phyloP scores from a whole-genome alignment of 305 asterid species.

The Fraxinus platypoda region DNA sequence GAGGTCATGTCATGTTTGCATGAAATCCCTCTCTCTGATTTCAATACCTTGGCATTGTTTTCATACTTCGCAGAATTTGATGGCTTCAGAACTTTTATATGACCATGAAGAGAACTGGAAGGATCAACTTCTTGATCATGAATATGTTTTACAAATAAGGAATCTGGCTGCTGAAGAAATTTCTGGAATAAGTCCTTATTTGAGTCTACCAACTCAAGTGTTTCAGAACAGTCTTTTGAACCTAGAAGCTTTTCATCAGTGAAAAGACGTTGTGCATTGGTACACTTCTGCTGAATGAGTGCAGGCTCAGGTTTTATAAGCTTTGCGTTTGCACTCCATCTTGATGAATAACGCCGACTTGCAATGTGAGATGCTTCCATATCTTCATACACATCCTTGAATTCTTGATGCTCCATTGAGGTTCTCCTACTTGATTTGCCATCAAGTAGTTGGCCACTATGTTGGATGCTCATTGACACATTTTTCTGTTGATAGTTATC shows the following conservation, averaged over 20 bases:
- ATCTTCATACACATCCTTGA: conserved; percentile 89
- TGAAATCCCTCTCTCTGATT: conserved; percentile 41
- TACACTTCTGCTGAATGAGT: conserved; percentile 51
- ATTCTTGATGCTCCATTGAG: conserved; percentile 54
- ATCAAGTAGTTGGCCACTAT: conserved; percentile 32
- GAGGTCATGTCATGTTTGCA: conserved; percentile 32
- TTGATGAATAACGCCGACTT: conserved; percentile 58
- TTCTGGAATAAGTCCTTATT: conserved; percentile 49
- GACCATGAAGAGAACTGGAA: conserved; percentile 42
- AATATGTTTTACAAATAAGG: conserved; percentile 47
- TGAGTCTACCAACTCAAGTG: conserved; percentile 56
- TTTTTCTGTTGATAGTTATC: conserved; percentile 27
- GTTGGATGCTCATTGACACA: conserved; percentile 25
- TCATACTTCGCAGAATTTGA: conserved; percentile 44
- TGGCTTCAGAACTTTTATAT: conserved; percentile 50
- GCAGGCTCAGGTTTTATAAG: conserved; percentile 55
- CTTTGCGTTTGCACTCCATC: conserved; percentile 55
- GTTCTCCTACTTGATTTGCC: conserved; percentile 37
- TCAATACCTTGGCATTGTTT: conserved; percentile 47
- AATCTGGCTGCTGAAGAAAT: conserved; percentile 53
- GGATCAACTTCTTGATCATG: conserved; percentile 47
- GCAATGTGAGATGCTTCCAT: conserved; percentile 71
- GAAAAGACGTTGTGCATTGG: conserved; percentile 49
- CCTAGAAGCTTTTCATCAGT: conserved; percentile 46
- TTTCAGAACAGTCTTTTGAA: conserved; percentile 47